Percentiles rank a stretch among this genome's conserved stretches.
Evolutionary conservation across 352 stramenopile species (phyloP).

Genomic region (Pythium apleroticum): DNA sequence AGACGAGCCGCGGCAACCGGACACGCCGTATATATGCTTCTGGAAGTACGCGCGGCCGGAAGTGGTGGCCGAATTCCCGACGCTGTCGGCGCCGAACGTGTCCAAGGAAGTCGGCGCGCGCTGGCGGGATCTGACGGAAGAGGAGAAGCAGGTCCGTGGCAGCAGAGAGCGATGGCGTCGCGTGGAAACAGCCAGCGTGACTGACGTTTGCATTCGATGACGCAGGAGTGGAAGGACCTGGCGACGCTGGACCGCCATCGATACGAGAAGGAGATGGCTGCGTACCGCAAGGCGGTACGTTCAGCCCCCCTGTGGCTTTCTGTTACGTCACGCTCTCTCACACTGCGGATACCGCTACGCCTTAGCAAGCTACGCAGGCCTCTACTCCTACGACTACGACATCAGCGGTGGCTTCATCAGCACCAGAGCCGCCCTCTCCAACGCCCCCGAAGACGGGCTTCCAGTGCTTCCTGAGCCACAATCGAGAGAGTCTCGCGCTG

Average conservation of each 20-base stretch:
- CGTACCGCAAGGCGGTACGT: conserved; percentile 32
- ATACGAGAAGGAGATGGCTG: conserved; percentile 51
- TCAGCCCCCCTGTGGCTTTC: no score
- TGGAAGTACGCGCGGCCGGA: conserved; percentile 47
- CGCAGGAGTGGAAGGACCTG: conserved; percentile 47
- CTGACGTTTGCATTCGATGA: not conserved
- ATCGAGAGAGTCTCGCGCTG: conserved; percentile 52
- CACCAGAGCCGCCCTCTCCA: conserved; percentile 38
- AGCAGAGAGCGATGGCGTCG: no score
- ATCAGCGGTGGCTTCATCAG: conserved; percentile 1
- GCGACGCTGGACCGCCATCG: conserved; percentile 46
- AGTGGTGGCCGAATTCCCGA: conserved; percentile 42
- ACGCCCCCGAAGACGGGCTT: conserved; percentile 67
- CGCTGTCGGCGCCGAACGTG: conserved; percentile 39
- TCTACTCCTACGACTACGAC: not conserved
- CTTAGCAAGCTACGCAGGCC: not conserved
- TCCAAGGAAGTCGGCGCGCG: conserved; percentile 51
- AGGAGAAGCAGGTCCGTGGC: conserved; percentile 34
- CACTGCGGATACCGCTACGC: not conserved
- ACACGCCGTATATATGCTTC: conserved; percentile 70
- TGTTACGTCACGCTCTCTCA: no score
- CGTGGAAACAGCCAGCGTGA: not conserved
- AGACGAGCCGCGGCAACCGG: conserved; percentile 47
- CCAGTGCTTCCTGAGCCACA: conserved; percentile 59
- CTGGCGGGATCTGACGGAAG: conserved; percentile 43